Conservation (phyloP, 768 basidiomycete species). For the Dictyophora rubrovolvata region DNA sequence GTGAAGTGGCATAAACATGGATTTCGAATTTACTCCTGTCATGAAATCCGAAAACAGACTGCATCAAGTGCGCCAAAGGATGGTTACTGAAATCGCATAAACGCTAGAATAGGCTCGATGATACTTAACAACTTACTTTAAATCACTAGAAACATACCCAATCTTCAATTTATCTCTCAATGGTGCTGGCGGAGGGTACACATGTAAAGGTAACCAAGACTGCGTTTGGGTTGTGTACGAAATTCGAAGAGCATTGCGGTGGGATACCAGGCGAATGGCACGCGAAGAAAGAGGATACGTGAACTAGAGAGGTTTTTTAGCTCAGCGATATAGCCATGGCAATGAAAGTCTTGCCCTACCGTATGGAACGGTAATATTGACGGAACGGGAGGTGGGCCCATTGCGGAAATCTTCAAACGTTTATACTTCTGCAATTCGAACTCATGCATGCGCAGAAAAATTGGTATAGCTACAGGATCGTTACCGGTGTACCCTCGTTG, state of each 20-base stretch:
- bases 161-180: slow-evolving; percentile 30
- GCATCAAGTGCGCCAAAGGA: slow-evolving; percentile 43
- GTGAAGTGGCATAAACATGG: slow-evolving; percentile 38
- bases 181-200: slow-evolving; percentile 33
- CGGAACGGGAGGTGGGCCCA: slow-evolving; percentile 26
- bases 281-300: slow-evolving; percentile 33
- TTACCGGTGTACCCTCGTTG: slow-evolving; percentile 7
- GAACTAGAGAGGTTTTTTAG: slow-evolving; percentile 25
- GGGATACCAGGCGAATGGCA: slow-evolving; percentile 34
- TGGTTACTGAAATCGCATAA: slow-evolving; percentile 29
- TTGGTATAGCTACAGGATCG: neutral
- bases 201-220: slow-evolving; percentile 29
- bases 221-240: slow-evolving; percentile 33
- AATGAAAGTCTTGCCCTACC: slow-evolving; percentile 18
- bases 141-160: slow-evolving; percentile 40
- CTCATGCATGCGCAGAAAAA: neutral
- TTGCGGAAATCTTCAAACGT: slow-evolving; percentile 14
- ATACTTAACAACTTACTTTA: slow-evolving; percentile 24
- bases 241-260: slow-evolving; percentile 36
- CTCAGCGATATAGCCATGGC: neutral
- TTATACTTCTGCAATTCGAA: slow-evolving; percentile 11
- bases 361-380: slow-evolving; percentile 41
- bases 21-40: slow-evolving; percentile 29
- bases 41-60: slow-evolving; percentile 37
- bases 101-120: neutral